Conservation (phyloP, 2,329 filamentous ascomycete species). For the Colletotrichum chrysophilum region DNA sequence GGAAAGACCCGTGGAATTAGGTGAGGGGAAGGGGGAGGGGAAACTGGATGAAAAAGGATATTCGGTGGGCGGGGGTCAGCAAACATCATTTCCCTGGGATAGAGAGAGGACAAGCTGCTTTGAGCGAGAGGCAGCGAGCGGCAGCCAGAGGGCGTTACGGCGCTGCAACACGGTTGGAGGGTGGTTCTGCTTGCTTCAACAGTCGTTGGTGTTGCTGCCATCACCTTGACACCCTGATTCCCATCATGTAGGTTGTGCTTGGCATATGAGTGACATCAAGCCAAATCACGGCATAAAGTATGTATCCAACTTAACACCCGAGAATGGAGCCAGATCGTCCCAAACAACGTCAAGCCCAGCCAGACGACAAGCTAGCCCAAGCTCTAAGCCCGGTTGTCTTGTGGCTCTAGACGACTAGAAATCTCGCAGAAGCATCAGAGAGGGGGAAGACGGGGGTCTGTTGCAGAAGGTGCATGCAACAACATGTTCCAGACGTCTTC, state of each 20-base stretch:
- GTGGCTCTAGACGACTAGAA: not conserved
- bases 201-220: not conserved
- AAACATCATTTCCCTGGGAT: slow-evolving; percentile 18
- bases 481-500: slow-evolving; percentile 18
- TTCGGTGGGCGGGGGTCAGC: slow-evolving; percentile 10
- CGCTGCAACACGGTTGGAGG: not conserved
- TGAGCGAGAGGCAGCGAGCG: not conserved
- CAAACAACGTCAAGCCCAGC: not conserved
- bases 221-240: not conserved
- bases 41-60: not conserved
- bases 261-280: not conserved
- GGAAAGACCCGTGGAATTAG: slow-evolving; percentile 1
- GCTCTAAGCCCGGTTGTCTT: not conserved
- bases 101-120: not conserved
- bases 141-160: not conserved
- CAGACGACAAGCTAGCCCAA: not conserved
- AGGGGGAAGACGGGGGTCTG: not conserved
- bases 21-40: not conserved
- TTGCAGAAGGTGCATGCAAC: not conserved
- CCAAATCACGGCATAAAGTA: not conserved
- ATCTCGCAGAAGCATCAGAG: not conserved
- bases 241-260: not conserved
- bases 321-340: not conserved
- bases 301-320: not conserved
- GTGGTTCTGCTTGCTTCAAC: not conserved